Percentiles rank a stretch among this genome's conserved stretches.
Conservation (phyloP, 768 basidiomycete species). For the Mycena maculata region DNA sequence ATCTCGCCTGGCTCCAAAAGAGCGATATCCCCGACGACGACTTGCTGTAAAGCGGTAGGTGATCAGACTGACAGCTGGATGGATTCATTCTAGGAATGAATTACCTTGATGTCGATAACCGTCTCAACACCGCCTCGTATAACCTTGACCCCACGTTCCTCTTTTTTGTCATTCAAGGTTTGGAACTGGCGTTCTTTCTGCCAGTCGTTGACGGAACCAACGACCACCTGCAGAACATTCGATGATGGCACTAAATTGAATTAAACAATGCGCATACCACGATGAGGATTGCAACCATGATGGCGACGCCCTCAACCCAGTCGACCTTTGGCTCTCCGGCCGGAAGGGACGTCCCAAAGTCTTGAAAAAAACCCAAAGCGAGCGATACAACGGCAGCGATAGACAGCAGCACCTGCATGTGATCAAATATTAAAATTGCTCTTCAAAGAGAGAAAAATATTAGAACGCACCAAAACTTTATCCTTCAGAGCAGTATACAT, state of each 20-base stretch:
- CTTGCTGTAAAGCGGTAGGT: conserved; percentile 63
- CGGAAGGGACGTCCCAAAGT: conserved; percentile 78
- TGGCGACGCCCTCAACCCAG: conserved; percentile 96
- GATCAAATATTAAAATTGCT: neutral
- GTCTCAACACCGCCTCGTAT: conserved; percentile 78
- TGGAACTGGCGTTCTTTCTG: conserved; percentile 98
- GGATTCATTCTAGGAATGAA: conserved; percentile 21
- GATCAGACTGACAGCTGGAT: conserved; percentile 26
- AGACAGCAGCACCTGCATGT: conserved; percentile 84
- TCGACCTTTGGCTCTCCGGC: conserved; percentile 83
- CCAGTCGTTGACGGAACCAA: conserved; percentile 97
- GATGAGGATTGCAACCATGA: conserved; percentile 79
- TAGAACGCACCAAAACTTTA: conserved; percentile 80
- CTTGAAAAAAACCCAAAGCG: conserved; percentile 94
- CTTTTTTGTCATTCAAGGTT: conserved; percentile 92
- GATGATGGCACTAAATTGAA: conserved; percentile 21
- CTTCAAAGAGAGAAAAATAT: conserved; percentile 6
- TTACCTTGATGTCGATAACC: conserved; percentile 84
- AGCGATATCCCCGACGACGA: conserved; percentile 94
- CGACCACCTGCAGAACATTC: conserved; percentile 67
- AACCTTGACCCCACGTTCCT: conserved; percentile 90
- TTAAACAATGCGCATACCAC: conserved; percentile 63
- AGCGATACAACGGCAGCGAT: conserved; percentile 94
- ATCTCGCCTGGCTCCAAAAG: conserved; percentile 96
- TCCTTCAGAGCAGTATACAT: conserved; percentile 93